Evolutionary conservation across 2,329 filamentous ascomycete genomes (phyloP).

Genomic region (Ambrosiella xylebori): DNA sequence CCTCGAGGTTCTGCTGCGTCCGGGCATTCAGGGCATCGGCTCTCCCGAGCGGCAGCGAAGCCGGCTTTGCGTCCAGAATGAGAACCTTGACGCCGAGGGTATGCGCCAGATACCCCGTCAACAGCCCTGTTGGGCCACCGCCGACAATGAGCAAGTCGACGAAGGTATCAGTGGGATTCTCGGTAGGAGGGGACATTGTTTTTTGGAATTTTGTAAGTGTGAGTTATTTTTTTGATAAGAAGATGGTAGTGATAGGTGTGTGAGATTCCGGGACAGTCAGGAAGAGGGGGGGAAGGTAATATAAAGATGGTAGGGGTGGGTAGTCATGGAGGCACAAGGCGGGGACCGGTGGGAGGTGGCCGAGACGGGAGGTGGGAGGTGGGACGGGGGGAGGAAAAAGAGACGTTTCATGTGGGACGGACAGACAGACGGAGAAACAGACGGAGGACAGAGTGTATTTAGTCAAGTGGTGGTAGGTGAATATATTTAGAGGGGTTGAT

Average conservation of each 20-base stretch:
- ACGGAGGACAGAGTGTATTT: too few relatives aligned
- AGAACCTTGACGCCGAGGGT: conserved; percentile 25
- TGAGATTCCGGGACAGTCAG: not conserved
- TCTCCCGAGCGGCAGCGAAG: conserved; percentile 24
- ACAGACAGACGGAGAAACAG: too few relatives aligned
- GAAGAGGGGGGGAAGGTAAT: not conserved
- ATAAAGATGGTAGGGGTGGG: too few relatives aligned
- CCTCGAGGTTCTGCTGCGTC: conserved; percentile 30
- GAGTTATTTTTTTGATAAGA: too few relatives aligned
- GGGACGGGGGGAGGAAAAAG: too few relatives aligned
- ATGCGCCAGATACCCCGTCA: conserved; percentile 27
- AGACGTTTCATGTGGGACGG: too few relatives aligned
- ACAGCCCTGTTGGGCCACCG: conserved; percentile 29
- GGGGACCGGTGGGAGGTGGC: too few relatives aligned
- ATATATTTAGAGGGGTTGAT: too few relatives aligned
- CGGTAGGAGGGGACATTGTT: not conserved
- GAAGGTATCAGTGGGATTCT: not conserved
- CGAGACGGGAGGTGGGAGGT: too few relatives aligned
- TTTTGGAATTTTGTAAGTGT: not conserved
- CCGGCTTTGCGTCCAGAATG: conserved; percentile 24
- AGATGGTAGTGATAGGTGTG: too few relatives aligned
- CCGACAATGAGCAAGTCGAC: conserved; percentile 24
- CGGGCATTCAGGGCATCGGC: conserved; percentile 32
- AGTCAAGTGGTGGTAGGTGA: too few relatives aligned
- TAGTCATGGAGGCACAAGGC: too few relatives aligned